phyloP scores from a whole-genome alignment of 192 early-diverging fungal genomes.

The Backusella australiensis region DNA sequence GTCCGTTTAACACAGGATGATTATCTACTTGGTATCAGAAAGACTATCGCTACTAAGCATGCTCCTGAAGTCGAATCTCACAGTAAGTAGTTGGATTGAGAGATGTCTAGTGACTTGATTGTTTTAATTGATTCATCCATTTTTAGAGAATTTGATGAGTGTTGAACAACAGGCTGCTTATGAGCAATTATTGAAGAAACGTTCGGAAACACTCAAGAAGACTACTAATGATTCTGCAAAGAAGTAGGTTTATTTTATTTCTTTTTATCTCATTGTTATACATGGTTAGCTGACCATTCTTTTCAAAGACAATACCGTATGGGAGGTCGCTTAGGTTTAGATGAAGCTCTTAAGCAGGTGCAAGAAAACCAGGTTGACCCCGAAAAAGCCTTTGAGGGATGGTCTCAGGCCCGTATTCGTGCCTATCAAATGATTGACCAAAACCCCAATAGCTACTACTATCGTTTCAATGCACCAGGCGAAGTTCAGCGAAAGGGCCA shows the following conservation, averaged over 20 bases:
- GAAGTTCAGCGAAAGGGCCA: conserved; percentile 91
- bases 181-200: conserved; percentile 82
- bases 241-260: conserved; percentile 41
- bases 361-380: conserved; percentile 76
- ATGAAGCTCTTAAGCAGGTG: conserved; percentile 88
- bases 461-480: conserved; percentile 95
- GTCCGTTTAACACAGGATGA: conserved; percentile 76
- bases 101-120: not conserved
- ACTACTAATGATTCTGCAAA: conserved; percentile 75
- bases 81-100: conserved; percentile 29
- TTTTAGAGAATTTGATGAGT: conserved; percentile 55
- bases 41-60: conserved; percentile 65
- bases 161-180: conserved; percentile 85
- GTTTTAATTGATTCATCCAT: conserved; percentile 1
- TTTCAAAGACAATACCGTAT: conserved; percentile 53
- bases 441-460: conserved; percentile 97
- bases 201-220: conserved; percentile 77
- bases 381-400: conserved; percentile 90
- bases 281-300: not conserved
- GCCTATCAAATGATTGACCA: conserved; percentile 92
- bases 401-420: conserved; percentile 90
- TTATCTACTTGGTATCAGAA: conserved; percentile 68
- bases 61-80: conserved; percentile 43
- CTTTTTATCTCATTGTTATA: not conserved
- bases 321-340: conserved; percentile 73